Conservation (phyloP, 495 filamentous ascomycete species). For the Aspergillus ellipticus region DNA sequence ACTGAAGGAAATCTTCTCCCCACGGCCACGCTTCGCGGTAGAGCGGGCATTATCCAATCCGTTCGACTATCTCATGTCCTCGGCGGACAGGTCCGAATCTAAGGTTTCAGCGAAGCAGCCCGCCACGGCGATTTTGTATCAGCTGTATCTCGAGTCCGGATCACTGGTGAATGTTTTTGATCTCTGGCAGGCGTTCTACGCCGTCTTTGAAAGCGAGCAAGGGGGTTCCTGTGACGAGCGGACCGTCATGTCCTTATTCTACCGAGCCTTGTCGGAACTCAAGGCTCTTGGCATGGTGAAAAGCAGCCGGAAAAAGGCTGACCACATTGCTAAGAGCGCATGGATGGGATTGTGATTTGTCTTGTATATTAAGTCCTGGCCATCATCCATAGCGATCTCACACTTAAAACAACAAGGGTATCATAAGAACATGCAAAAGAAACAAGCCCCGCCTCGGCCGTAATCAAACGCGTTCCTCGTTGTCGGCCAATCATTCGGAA, state of each 20-base stretch:
- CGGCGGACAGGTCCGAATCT: conserved; percentile 25
- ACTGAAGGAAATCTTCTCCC: conserved; percentile 76
- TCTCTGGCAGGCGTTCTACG: conserved; percentile 82
- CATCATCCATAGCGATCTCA: background rate
- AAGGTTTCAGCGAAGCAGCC: conserved; percentile 63
- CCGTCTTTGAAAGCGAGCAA: conserved; percentile 64
- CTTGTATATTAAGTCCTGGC: background rate
- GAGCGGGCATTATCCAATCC: conserved; percentile 78
- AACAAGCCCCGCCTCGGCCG: background rate
- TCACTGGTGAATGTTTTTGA: conserved; percentile 84
- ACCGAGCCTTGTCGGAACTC: conserved; percentile 77
- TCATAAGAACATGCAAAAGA: conserved; percentile 16
- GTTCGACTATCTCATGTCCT: conserved; percentile 82
- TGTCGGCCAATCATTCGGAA: conserved; percentile 10
- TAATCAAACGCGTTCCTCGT: too few species aligned
- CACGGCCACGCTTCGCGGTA: conserved; percentile 70
- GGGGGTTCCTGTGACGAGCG: conserved; percentile 46
- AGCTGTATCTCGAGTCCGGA: conserved; percentile 87
- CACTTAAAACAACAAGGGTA: conserved; percentile 10
- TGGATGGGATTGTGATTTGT: conserved; percentile 60
- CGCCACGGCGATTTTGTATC: conserved; percentile 77
- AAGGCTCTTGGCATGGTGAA: conserved; percentile 83
- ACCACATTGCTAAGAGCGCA: conserved; percentile 79
- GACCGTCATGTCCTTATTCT: conserved; percentile 68
- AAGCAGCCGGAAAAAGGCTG: conserved; percentile 81